Evolutionary conservation across 768 basidiomycete species (phyloP).

Genomic region (Boletus tomentosulus): DNA sequence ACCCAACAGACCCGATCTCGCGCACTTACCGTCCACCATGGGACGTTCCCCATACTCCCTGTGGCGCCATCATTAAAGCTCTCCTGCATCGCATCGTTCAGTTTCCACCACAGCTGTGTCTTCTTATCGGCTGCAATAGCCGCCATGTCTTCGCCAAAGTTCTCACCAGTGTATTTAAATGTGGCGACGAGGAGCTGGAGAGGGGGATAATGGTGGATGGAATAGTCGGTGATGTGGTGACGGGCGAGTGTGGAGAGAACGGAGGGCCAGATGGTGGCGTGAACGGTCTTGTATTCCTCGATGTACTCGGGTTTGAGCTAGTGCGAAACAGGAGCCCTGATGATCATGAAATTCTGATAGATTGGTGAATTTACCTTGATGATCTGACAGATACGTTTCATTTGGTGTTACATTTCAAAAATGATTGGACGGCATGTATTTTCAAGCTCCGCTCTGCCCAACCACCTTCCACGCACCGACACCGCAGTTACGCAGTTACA

Average conservation of each 20-base stretch:
- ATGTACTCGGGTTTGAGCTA: constrained; percentile 53
- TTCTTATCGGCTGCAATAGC: constrained; percentile 58
- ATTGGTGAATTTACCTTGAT: constrained; percentile 47
- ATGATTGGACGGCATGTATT: too few relatives aligned
- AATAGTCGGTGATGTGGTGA: constrained; percentile 70
- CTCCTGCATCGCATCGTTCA: constrained; percentile 77
- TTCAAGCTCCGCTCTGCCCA: too few relatives aligned
- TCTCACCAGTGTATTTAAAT: constrained; percentile 67
- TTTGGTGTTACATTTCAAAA: too few relatives aligned
- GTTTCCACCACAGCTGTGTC: constrained; percentile 73
- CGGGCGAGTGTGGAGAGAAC: constrained; percentile 60
- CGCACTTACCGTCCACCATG: constrained; percentile 63
- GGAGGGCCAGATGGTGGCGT: constrained; percentile 62
- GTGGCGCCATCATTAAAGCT: constrained; percentile 65
- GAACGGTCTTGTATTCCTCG: constrained; percentile 54
- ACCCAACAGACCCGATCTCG: neutral
- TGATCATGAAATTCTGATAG: neutral
- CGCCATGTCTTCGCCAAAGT: constrained; percentile 66
- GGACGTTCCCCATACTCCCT: constrained; percentile 62
- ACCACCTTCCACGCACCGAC: too few relatives aligned
- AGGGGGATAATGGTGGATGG: constrained; percentile 65
- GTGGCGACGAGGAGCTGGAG: constrained; percentile 69
- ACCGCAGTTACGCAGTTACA: too few relatives aligned
- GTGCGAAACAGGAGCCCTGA: neutral
- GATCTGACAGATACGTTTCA: constrained; percentile 65